Evolutionary conservation across 2,329 filamentous ascomycete genomes (phyloP), one percentile per base, ranked within the genome.

Genomic region (Aspergillus spinulosporus): DNA sequence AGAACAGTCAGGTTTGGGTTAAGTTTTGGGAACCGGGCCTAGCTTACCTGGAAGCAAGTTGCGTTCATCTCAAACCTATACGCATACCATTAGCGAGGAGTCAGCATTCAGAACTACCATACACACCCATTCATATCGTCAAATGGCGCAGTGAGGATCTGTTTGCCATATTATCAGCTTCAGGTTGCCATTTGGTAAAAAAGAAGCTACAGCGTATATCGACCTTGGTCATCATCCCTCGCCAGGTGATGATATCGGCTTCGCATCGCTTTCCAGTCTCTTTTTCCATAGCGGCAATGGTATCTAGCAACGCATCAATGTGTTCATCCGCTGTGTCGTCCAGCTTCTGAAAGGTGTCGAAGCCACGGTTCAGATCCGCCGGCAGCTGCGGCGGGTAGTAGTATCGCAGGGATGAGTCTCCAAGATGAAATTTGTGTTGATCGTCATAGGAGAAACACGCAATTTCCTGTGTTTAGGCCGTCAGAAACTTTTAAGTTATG

Each of bases 211-310:
- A 29, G 21, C 21, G 15, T 52, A 70, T 7, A 42, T 14, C 12
- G n/a, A 92, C 91, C 82, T 97, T 99, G 60, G 94, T 97, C 88
- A 99, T 92, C 91, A 97, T 97, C 37, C 94, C 94, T 67, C 94
- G 82, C 93, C 93, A 99, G 1, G 93, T 97, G 50, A 97, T 82
- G 45, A 97, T 72, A 65, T 96, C 86, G 2, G 88, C 88, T 59
- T 92, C 86, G 32, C 88, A 86, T 68, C 82, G 87, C 66, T 84
- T 80, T 2, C 84, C 82, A 0, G 82, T 84, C 62, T 85, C 80
- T 70, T 86, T 80, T 74, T 97, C 94, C 62, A 90, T 80, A 28
- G 83, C 82, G 48, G 86, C 79, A 45, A 99, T 84, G 1, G 92
- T 88, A 58, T 84, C 86, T 21, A 99, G 78, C 31, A 99, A 78